Base-by-base conservation (phyloP, 2,329 filamentous ascomycete genomes). In the Alternaria sp. region DNA sequence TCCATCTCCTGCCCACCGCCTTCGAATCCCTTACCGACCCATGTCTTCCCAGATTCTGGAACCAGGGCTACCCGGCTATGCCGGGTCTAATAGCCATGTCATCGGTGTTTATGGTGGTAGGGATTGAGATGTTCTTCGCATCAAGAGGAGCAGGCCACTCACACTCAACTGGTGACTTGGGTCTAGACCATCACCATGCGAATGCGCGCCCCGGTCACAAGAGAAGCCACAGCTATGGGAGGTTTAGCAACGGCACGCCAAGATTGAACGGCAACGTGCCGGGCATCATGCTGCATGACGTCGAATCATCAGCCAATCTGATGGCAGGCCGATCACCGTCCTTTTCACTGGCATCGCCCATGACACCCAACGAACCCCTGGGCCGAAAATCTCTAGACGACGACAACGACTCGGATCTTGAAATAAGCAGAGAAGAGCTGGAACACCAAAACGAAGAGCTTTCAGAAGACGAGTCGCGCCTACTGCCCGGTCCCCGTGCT, bases 81-180 rank as follows among this genome's bases (percentile, higher is more conserved):
- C 75, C 78, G 6, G 78, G 78, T 9, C 59, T 80, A 7, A 73
- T 80, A 51, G 77, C 77, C 47, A 80, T 80, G 78, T 67, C 67
- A 4, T 70, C 78, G 0, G 78, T 81, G 20, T 80, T 81, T 60
- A 81, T 91, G 4, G 93, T 97, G 3, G 92, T 96, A 7, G 87
- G 88, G 2, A 86, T 97, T 53, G 94, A 98, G 78, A 96, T 95
- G 81, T 93, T 93, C 76, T 89, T 98, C 68, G 93, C 93, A 0
- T 91, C 89, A 54, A 85, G 85, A 73, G 88, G 88, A 5, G 87
- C 86, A 8, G 82, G 82, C 16, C 87, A 89, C 72, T 82, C 84
- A 48, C 87, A 89, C 71, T 79, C 81, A 12, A 82, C 77, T 32
- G 84, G 85, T 60, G 80, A 80, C 2, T 65, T 79, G 47, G 67